Conservation (phyloP, 2,329 filamentous ascomycete genomes). For the Aspergillus pseudonomiae region DNA sequence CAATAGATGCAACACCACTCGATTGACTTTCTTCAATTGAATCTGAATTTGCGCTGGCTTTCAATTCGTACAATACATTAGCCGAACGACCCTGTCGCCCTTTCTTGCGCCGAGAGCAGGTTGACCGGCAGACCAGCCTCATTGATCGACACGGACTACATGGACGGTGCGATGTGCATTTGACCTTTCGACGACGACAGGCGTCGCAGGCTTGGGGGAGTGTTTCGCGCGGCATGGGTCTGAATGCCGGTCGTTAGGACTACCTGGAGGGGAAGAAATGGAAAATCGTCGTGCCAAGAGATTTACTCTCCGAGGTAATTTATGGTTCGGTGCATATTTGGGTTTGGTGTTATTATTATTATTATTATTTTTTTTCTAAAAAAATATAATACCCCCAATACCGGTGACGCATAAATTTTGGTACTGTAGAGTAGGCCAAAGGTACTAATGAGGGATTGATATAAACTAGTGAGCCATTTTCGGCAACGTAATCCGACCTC, state of each 20-base stretch:
- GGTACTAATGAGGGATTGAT: too few relatives aligned
- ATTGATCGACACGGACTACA: constrained; percentile 23
- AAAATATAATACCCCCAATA: too few relatives aligned
- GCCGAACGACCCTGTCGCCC: constrained; percentile 26
- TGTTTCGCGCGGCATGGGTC: constrained; percentile 12
- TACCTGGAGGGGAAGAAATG: not conserved
- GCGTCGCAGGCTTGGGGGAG: constrained; percentile 27
- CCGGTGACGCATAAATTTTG: too few relatives aligned
- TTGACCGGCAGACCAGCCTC: constrained; percentile 21
- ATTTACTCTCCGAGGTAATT: too few relatives aligned
- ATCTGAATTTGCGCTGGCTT: not conserved
- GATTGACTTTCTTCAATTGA: not conserved
- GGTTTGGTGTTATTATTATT: too few relatives aligned
- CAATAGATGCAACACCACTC: not conserved
- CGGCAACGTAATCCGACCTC: too few relatives aligned
- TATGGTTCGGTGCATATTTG: too few relatives aligned
- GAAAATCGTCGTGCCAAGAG: not conserved
- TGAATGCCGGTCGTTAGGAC: too few relatives aligned
- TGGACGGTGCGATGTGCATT: constrained; percentile 22
- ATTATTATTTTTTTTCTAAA: too few relatives aligned
- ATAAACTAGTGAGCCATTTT: too few relatives aligned
- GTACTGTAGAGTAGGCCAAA: too few relatives aligned
- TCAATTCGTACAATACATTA: constrained; percentile 24
- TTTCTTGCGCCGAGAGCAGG: constrained; percentile 22
- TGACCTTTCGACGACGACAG: constrained; percentile 29